A percentile compares a stretch with the other conserved stretches of the same genome.
Conservation (phyloP, 2,329 filamentous ascomycete species). For the Orbilia brochopaga region DNA sequence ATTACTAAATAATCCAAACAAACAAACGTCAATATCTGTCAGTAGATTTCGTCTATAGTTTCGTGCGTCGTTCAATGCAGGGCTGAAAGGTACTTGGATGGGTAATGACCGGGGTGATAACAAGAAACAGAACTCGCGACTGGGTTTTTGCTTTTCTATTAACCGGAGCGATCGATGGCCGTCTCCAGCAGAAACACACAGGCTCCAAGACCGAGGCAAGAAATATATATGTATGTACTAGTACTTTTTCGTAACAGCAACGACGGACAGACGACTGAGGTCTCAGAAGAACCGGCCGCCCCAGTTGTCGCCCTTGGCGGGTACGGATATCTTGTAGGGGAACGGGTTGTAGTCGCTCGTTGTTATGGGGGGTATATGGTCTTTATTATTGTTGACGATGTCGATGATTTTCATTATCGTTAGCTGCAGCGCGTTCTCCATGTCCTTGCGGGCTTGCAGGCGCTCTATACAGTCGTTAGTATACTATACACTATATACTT, state of each 20-base stretch:
- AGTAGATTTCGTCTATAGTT: neutral
- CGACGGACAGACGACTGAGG: neutral
- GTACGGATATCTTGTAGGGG: slow-evolving; percentile 88
- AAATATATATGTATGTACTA: slow-evolving; percentile 10
- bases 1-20: neutral
- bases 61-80: neutral
- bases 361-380: slow-evolving; percentile 96
- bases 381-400: slow-evolving; percentile 85
- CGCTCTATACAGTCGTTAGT: slow-evolving; percentile 66
- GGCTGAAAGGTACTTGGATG: neutral
- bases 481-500: neutral
- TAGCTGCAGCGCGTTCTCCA: slow-evolving; percentile 86
- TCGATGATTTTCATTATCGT: slow-evolving; percentile 88
- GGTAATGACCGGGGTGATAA: too few species aligned
- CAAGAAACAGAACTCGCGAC: slow-evolving; percentile 1
- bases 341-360: slow-evolving; percentile 91
- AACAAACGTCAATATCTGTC: neutral
- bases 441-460: slow-evolving; percentile 84
- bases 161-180: slow-evolving; percentile 8
- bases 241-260: slow-evolving; percentile 7
- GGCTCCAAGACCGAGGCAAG: neutral
- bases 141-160: slow-evolving; percentile 33
- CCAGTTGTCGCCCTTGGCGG: slow-evolving; percentile 81
- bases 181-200: slow-evolving; percentile 8
- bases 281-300: slow-evolving; percentile 59